Evolutionary conservation across 805 yeast genomes (phyloP).

Genomic region (Clavispora santaluciae): DNA sequence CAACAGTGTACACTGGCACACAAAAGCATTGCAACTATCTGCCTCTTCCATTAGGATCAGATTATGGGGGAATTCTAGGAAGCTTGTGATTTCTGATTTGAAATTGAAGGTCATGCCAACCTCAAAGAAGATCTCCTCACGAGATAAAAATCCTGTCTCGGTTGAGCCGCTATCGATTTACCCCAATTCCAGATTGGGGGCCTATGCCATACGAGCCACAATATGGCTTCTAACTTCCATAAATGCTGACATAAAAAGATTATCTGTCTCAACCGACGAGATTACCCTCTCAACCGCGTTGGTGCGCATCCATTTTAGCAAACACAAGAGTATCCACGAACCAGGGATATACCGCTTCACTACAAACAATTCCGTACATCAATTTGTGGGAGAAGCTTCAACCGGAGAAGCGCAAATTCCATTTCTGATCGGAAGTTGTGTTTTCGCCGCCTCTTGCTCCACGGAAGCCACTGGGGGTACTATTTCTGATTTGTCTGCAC

Average conservation of each 20-base stretch:
- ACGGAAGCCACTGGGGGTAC: conserved; percentile 6
- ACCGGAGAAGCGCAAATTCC: background rate
- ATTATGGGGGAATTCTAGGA: conserved; percentile 36
- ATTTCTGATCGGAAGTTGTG: background rate
- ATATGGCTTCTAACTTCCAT: conserved; percentile 1
- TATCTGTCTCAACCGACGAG: background rate
- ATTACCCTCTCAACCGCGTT: conserved; percentile 1
- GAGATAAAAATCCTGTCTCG: background rate
- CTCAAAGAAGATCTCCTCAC: background rate
- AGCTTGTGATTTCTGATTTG: conserved; percentile 27
- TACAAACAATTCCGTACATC: background rate
- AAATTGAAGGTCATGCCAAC: conserved; percentile 4
- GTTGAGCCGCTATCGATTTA: conserved; percentile 8
- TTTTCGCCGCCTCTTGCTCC: background rate
- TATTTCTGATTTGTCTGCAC: conserved; percentile 5
- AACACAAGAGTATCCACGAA: background rate
- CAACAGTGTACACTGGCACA: conserved; percentile 22
- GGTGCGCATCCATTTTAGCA: background rate
- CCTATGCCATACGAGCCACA: background rate
- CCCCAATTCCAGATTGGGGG: conserved; percentile 1
- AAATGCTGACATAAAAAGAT: conserved; percentile 8
- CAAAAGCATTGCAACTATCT: conserved; percentile 10
- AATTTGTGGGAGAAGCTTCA: background rate
- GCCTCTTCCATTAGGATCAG: conserved; percentile 25
- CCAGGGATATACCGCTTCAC: background rate